These are phyloP conservation scores for Aspergillus pseudoglaucus DNA, from an alignment of 2,329 filamentous ascomycete species.

Conservation along the genomic window DNA sequence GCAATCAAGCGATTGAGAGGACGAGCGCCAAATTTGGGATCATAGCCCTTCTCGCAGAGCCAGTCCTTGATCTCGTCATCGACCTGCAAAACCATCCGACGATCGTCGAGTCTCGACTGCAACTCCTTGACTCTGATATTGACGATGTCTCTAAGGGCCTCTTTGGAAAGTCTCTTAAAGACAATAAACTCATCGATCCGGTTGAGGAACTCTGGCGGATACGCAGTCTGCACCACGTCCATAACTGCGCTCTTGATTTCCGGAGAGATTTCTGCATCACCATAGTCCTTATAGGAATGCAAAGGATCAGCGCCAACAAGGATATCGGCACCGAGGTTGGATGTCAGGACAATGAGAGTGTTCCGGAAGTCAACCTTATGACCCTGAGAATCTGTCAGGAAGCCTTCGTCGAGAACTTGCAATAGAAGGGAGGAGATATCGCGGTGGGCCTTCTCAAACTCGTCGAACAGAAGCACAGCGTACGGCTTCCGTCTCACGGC, in stretches of 20 bases:
- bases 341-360: constrained; percentile 92
- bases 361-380: constrained; percentile 97
- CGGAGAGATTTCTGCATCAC: constrained; percentile 63
- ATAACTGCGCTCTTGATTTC: constrained; percentile 74
- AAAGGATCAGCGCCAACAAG: constrained; percentile 68
- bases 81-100: constrained; percentile 71
- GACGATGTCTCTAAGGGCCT: constrained; percentile 82
- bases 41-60: constrained; percentile 85
- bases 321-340: constrained; percentile 87
- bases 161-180: constrained; percentile 76
- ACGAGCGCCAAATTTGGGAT: constrained; percentile 82
- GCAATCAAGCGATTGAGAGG: constrained; percentile 87
- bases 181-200: constrained; percentile 95
- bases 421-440: constrained; percentile 89
- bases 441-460: constrained; percentile 94
- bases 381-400: constrained; percentile 89
- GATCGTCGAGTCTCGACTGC: constrained; percentile 73
- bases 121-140: constrained; percentile 85
- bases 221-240: constrained; percentile 68
- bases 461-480: constrained; percentile 88
- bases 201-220: constrained; percentile 94
- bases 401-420: constrained; percentile 93
- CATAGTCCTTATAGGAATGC: constrained; percentile 57
- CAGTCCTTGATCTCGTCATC: constrained; percentile 68
- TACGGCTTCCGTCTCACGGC: constrained; percentile 93